Base-by-base conservation (phyloP, 108 stramenopile species). In the Discostella pseudostelligera region DNA sequence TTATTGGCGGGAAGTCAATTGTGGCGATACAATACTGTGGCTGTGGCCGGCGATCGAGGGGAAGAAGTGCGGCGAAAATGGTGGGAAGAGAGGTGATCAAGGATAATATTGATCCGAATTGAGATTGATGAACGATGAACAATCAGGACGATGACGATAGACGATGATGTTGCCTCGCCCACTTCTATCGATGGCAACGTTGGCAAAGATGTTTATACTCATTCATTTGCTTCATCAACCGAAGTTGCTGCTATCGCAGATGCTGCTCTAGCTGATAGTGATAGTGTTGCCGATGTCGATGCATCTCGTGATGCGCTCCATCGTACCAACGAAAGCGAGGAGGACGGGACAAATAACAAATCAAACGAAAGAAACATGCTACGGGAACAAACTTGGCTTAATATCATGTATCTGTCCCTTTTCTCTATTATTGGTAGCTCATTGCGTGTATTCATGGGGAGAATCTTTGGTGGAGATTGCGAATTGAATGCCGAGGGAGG, bases 381-480 rank as follows among this genome's bases (percentile, higher is more conserved):
- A n/a, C 1, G 14, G n/a, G 42, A 16, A 12, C 56, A 55, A 55
- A 35, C 50, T 46, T 72, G 71, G 72, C 3, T 45, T 1, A 9
- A 54, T 46, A 54, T 83, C n/a, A 16, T 82, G 10, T 83, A 83
- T 48, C 60, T 89, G 39, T 81, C 74, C 43, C 48, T 67, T 0
- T 83, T 81, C 59, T 81, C 83, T 20, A 73, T 83, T 19, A 26
- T 84, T 20, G 88, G 88, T 6, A 39, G 70, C 5, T 68, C 71
- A 9, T 40, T 78, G 14, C 62, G 88, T 21, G 45, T 79, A 17
- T 86, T 74, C 66, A 47, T 80, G 21, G 80, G 66, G 1, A 72
- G 88, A 25, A 69, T 89, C 19, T 87, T 89, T 59, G 88, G 88
- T 11, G 55, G 57, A 16, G 88, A 89, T 46, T 89, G 88, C 50